Evolutionary conservation across 2,329 filamentous ascomycete genomes (phyloP).

Genomic region (Neopestalotiopsis clavispora): DNA sequence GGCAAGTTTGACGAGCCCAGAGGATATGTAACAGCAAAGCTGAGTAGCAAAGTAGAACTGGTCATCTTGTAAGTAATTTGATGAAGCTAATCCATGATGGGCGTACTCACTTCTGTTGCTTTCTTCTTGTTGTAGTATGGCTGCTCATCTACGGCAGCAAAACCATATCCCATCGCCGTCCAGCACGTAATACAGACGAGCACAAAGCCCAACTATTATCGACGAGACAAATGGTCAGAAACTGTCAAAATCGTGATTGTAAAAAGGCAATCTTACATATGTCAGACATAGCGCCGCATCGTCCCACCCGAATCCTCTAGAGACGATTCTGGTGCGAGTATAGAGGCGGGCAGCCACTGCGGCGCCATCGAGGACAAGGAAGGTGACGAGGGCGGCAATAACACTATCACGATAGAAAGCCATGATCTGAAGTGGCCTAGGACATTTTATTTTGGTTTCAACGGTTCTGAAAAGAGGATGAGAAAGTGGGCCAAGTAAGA

Average conservation of each 20-base stretch:
- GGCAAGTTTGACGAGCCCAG: constrained; percentile 37
- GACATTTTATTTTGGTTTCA: not conserved
- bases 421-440: not conserved
- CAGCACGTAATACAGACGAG: constrained; percentile 34
- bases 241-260: constrained; percentile 20
- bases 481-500: not conserved
- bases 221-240: not conserved
- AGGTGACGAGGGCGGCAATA: constrained; percentile 31
- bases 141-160: constrained; percentile 30
- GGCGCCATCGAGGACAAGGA: constrained; percentile 31
- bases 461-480: not conserved
- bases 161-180: constrained; percentile 35
- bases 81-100: not conserved
- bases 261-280: constrained; percentile 27
- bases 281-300: constrained; percentile 33
- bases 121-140: constrained; percentile 29
- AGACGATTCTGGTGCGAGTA: constrained; percentile 34
- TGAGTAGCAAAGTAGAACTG: constrained; percentile 38
- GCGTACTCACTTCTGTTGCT: constrained; percentile 21
- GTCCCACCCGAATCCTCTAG: constrained; percentile 34
- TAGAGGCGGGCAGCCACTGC: constrained; percentile 33
- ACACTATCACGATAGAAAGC: constrained; percentile 26
- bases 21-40: constrained; percentile 35
- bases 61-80: not conserved
- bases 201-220: constrained; percentile 30